Conservation (phyloP, 768 basidiomycete species). For the Mrakia frigida region DNA sequence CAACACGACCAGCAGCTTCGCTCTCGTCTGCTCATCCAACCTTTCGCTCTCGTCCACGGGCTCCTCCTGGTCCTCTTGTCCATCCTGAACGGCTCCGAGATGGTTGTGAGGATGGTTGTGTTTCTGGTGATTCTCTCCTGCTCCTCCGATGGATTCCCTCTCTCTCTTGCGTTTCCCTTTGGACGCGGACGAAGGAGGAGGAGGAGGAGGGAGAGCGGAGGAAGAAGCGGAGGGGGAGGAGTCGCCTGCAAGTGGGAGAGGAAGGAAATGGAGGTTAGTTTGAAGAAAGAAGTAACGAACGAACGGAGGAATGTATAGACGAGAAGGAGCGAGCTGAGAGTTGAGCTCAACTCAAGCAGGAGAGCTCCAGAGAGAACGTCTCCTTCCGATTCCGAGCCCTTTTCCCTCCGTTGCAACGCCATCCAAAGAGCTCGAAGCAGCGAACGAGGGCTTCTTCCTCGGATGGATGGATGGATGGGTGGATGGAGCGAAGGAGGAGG, state of each 20-base stretch:
- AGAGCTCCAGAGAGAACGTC: no score
- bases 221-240: background rate
- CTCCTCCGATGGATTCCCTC: background rate
- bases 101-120: background rate
- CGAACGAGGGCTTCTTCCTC: no score
- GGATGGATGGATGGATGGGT: background rate
- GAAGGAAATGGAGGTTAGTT: background rate
- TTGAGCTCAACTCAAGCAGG: no score
- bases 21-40: background rate
- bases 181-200: background rate
- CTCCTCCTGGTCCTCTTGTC: background rate
- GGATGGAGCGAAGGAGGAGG: background rate
- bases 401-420: no score
- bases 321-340: no score
- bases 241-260: background rate
- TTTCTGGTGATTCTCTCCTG: background rate
- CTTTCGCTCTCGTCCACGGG: background rate
- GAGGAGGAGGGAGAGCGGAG: background rate
- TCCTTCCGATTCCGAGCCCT: no score
- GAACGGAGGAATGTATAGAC: background rate
- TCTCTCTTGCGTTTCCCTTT: conserved; percentile 12
- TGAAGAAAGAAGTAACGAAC: background rate
- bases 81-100: background rate
- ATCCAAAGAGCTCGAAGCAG: no score
- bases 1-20: conserved; percentile 12